phyloP scores from a whole-genome alignment of 202 grass and related monocot genomes.

The Zoysia matrella region DNA sequence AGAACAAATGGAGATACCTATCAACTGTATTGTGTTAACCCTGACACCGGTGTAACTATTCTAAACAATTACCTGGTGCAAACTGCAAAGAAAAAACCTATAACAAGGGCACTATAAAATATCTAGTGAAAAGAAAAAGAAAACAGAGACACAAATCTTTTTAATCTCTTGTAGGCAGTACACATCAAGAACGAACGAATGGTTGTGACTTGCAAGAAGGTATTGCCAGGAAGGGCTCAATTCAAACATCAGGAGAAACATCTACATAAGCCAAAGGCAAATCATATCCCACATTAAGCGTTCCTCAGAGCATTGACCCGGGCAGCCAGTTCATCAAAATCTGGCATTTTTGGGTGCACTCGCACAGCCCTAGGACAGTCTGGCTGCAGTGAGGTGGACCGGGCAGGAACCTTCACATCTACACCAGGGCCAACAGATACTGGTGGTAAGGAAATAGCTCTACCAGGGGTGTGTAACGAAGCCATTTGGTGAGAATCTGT shows the following conservation, averaged over 20 bases:
- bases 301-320: constrained; percentile 65
- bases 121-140: neutral
- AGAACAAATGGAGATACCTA: constrained; percentile 32
- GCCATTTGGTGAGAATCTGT: constrained; percentile 40
- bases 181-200: constrained; percentile 22
- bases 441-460: constrained; percentile 51
- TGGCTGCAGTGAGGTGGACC: constrained; percentile 54
- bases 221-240: constrained; percentile 12
- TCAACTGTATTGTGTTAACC: constrained; percentile 23
- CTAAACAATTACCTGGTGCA: constrained; percentile 33
- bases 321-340: constrained; percentile 87
- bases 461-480: constrained; percentile 47
- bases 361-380: constrained; percentile 45
- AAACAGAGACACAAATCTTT: constrained; percentile 29
- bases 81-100: constrained; percentile 18
- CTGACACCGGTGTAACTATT: constrained; percentile 26
- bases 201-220: neutral
- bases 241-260: constrained; percentile 32
- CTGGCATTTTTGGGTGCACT: constrained; percentile 78
- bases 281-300: constrained; percentile 35
- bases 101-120: constrained; percentile 4
- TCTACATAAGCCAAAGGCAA: neutral
- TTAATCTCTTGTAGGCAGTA: constrained; percentile 5
- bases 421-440: constrained; percentile 15
- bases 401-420: constrained; percentile 44